phyloP scores from a whole-genome alignment of 768 basidiomycete genomes.

The Lanmaoa rubissima region DNA sequence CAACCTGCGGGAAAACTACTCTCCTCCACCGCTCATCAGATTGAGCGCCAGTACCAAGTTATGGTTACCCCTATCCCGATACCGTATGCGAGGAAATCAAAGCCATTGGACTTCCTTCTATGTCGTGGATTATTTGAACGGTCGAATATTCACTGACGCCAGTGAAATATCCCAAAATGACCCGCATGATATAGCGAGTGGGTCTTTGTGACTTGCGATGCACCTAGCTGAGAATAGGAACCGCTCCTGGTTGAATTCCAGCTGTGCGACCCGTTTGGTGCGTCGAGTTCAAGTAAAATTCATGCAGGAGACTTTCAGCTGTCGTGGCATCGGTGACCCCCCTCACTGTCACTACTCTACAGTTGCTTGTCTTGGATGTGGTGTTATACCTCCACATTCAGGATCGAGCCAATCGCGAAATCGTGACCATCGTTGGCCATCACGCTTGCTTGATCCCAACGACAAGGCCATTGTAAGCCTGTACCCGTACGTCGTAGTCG shows the following conservation, averaged over 20 bases:
- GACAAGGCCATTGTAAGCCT: too few species aligned
- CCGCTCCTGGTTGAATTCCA: slow-evolving; percentile 63
- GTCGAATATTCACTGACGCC: slow-evolving; percentile 89
- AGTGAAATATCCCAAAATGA: slow-evolving; percentile 58
- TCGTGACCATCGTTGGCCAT: too few species aligned
- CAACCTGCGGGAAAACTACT: slow-evolving; percentile 88
- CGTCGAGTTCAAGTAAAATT: not conserved
- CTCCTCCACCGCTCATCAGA: slow-evolving; percentile 89
- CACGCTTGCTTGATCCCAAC: not conserved
- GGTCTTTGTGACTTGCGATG: not conserved
- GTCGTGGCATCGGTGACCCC: not conserved
- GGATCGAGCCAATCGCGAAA: not conserved
- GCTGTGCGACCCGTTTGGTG: slow-evolving; percentile 47
- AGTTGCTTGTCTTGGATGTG: too few species aligned
- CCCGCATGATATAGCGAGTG: slow-evolving; percentile 65
- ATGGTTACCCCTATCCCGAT: too few species aligned
- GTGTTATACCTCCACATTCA: not conserved
- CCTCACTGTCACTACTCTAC: not conserved
- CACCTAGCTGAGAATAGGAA: not conserved
- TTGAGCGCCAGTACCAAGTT: slow-evolving; percentile 90
- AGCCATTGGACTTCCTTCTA: slow-evolving; percentile 88
- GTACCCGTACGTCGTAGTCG: too few species aligned
- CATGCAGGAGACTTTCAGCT: not conserved
- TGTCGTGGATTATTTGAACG: slow-evolving; percentile 90
- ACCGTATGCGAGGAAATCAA: slow-evolving; percentile 55